These are phyloP conservation scores for Colletotrichum abscissum DNA, from an alignment of 2,329 filamentous ascomycete species.

Conservation along the genomic window DNA sequence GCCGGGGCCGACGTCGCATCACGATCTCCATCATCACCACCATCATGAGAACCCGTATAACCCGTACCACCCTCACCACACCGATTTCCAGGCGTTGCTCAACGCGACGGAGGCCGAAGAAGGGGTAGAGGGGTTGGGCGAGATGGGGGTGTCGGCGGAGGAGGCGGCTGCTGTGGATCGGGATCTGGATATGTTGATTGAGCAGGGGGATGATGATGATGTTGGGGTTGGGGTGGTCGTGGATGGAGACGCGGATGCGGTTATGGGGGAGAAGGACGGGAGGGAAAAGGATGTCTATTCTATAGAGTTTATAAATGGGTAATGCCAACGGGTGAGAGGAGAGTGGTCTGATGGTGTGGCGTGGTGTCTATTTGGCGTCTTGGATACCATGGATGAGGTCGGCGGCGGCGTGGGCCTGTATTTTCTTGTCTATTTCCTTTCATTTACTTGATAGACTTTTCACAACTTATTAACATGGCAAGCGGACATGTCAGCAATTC, in stretches of 20 bases:
- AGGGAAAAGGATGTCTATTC: constrained; percentile 27
- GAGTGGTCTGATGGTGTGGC: not conserved
- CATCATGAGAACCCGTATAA: constrained; percentile 50
- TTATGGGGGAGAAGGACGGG: constrained; percentile 29
- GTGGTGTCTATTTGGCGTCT: not conserved
- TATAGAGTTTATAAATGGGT: constrained; percentile 17
- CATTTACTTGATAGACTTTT: not conserved
- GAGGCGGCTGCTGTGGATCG: constrained; percentile 55
- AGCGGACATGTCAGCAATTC: not conserved
- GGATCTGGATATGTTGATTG: constrained; percentile 64
- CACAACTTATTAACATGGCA: not conserved
- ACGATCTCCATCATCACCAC: constrained; percentile 35
- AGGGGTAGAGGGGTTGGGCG: constrained; percentile 46
- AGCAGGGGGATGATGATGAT: constrained; percentile 57
- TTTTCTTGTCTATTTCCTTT: not conserved
- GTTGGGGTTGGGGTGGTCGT: constrained; percentile 50
- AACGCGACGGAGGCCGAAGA: constrained; percentile 54
- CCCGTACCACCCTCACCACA: constrained; percentile 49
- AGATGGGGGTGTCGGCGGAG: constrained; percentile 47
- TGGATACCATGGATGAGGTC: not conserved
- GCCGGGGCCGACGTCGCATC: constrained; percentile 44
- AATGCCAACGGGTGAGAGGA: not conserved
- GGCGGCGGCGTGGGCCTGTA: not conserved
- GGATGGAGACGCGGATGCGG: constrained; percentile 45
- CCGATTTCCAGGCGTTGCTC: constrained; percentile 66